Evolutionary conservation across 2,329 filamentous ascomycete species (phyloP).

Genomic region (Monosporascus sp.): DNA sequence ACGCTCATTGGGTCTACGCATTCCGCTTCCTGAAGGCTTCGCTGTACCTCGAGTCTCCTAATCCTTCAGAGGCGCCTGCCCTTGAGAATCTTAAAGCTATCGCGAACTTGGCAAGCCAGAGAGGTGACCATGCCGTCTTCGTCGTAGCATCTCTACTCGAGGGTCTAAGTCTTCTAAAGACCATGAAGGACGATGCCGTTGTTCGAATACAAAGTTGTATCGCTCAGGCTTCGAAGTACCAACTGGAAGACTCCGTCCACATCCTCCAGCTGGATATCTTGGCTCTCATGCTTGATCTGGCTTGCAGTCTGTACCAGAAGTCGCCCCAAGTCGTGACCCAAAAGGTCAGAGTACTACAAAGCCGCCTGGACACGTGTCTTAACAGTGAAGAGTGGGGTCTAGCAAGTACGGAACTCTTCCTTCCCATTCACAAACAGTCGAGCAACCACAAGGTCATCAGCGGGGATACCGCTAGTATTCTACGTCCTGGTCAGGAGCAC

Average conservation of each 20-base stretch:
- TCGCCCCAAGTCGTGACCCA: slow-evolving; percentile 48
- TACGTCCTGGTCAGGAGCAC: slow-evolving; percentile 41
- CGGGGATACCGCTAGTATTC: slow-evolving; percentile 49
- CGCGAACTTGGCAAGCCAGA: slow-evolving; percentile 49
- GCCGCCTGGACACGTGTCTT: slow-evolving; percentile 52
- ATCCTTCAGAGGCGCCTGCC: slow-evolving; percentile 55
- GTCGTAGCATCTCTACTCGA: slow-evolving; percentile 63
- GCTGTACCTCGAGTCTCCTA: slow-evolving; percentile 58
- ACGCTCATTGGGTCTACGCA: slow-evolving; percentile 69
- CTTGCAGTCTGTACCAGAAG: slow-evolving; percentile 62
- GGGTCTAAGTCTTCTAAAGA: slow-evolving; percentile 62
- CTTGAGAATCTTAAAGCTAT: slow-evolving; percentile 66
- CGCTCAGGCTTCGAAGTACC: slow-evolving; percentile 66
- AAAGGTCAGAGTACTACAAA: slow-evolving; percentile 59
- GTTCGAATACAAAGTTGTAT: slow-evolving; percentile 68
- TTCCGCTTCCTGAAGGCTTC: slow-evolving; percentile 70
- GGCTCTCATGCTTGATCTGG: slow-evolving; percentile 62
- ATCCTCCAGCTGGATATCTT: slow-evolving; percentile 64
- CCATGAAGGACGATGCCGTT: slow-evolving; percentile 58
- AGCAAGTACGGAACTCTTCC: slow-evolving; percentile 41
- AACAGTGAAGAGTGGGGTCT: slow-evolving; percentile 39
- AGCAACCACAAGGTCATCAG: slow-evolving; percentile 47
- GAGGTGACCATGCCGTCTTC: slow-evolving; percentile 58
- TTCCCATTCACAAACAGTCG: slow-evolving; percentile 50
- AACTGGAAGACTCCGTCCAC: slow-evolving; percentile 57